phyloP scores from a whole-genome alignment of 1,139 yeast genomes.

The Scheffersomyces quercinus region DNA sequence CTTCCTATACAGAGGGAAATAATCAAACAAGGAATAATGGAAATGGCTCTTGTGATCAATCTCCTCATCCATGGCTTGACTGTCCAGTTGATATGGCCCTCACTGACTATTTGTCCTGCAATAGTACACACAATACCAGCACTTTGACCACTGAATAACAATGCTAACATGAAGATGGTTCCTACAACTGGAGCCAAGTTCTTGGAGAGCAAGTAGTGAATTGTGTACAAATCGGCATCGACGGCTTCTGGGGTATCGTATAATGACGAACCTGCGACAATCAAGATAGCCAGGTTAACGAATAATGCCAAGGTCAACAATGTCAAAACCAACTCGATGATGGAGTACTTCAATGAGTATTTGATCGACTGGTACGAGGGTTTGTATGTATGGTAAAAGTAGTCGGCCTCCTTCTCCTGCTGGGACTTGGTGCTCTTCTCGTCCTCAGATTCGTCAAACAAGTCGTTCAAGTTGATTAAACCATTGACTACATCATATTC shows the following conservation, averaged over 20 bases:
- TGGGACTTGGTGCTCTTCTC: slow-evolving; percentile 5
- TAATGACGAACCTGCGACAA: slow-evolving; percentile 72
- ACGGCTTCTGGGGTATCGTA: slow-evolving; percentile 60
- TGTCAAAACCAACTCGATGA: slow-evolving; percentile 64
- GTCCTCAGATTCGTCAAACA: slow-evolving; percentile 7
- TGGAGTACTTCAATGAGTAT: slow-evolving; percentile 64
- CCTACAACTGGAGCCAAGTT: slow-evolving; percentile 74
- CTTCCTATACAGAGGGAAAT: slow-evolving; percentile 67
- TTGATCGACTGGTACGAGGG: slow-evolving; percentile 69
- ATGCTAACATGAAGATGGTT: slow-evolving; percentile 68
- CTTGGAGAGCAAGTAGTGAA: slow-evolving; percentile 59
- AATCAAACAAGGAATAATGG: slow-evolving; percentile 69
- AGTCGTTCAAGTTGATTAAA: slow-evolving; percentile 29
- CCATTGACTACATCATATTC: slow-evolving; percentile 57
- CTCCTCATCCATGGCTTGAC: slow-evolving; percentile 70
- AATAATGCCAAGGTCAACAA: slow-evolving; percentile 71
- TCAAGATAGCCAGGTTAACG: slow-evolving; percentile 71
- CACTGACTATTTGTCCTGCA: slow-evolving; percentile 81
- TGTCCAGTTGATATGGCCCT: slow-evolving; percentile 76
- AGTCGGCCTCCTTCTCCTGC: slow-evolving; percentile 12
- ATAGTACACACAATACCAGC: slow-evolving; percentile 83
- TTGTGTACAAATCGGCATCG: slow-evolving; percentile 76
- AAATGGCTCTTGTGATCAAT: slow-evolving; percentile 67
- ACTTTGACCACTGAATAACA: slow-evolving; percentile 75
- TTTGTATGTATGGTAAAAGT: slow-evolving; percentile 42